Evolutionary conservation across 1,284 basidiomycete genomes (phyloP), one percentile per base, ranked within the genome.

Genomic region (Fomitopsis schrenkii): DNA sequence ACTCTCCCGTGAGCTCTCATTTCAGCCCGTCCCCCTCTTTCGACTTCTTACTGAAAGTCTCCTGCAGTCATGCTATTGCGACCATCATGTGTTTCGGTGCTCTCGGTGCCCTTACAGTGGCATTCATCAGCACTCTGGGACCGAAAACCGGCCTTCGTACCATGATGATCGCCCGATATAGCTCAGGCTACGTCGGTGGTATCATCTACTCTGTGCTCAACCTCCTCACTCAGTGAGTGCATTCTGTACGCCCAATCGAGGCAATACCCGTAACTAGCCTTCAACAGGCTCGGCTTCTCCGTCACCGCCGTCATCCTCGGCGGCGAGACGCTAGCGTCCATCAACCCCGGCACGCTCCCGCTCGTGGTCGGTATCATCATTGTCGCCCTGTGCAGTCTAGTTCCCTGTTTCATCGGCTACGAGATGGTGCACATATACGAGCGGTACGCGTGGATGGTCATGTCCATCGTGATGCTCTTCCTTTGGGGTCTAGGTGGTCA

Each of bases 121-220:
- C 81, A 0, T 85, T 84, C 67, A 80, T 85, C 55, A 81, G 85
- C 14, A 84, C 78, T 1, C 77, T 89, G n/a, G 87, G 87, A 0
- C 85, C 86, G 1, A 73, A 76, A 64, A 82, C 83, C 0, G 87
- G 87, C 7, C 70, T 89, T 55, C 77, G 87, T 5, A 87, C 86
- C 0, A 88, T 90, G 83, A 69, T 82, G 58, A 81, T 83, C 61
- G 73, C 77, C 4, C 76, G 85, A 1, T 86, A 80, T 66, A 81
- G 80, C 59, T 83, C 83, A 3, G 86, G 85, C 5, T 86, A 83
- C 65, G 67, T 82, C 42, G 84, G 85, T 12, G 79, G 82, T 0
- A 78, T 76, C 9, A 75, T 88, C 59, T 85, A 84, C 66, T 81
- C 84, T 9, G 65, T 88, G 55, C 70, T 88, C 8, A 87, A 86